Percentiles rank a stretch among this genome's conserved stretches.
phyloP scores from a whole-genome alignment of 495 filamentous ascomycete genomes.

The Xylaria intraflava region DNA sequence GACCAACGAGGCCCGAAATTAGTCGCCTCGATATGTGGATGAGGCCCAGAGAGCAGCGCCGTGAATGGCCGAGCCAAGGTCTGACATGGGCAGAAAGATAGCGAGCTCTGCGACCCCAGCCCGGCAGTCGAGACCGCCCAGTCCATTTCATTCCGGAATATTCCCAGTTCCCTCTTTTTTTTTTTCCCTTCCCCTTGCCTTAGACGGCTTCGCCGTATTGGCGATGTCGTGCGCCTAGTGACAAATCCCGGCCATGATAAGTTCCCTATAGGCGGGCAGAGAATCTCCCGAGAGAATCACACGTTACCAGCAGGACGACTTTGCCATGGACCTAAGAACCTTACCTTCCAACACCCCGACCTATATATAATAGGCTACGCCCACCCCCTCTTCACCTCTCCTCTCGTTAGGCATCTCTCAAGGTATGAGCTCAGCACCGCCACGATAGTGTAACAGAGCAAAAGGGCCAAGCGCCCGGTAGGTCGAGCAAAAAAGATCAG shows the following conservation, averaged over 20 bases:
- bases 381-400: neutral
- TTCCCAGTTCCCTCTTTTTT: slow-evolving; percentile 9
- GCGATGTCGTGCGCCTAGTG: slow-evolving; percentile 1
- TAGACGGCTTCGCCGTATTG: slow-evolving; percentile 4
- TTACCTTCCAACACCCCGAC: neutral
- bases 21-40: slow-evolving; percentile 6
- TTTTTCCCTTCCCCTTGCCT: too few species aligned
- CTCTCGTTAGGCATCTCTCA: neutral
- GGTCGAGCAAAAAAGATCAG: neutral
- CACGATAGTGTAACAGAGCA: neutral
- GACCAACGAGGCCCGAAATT: slow-evolving; percentile 1
- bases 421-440: neutral
- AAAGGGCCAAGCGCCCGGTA: neutral
- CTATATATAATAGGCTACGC: slow-evolving; percentile 1
- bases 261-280: too few species aligned
- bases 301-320: neutral
- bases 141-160: slow-evolving; percentile 11
- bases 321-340: neutral
- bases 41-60: neutral
- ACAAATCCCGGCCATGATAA: slow-evolving; percentile 9
- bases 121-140: neutral
- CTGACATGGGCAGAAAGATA: neutral
- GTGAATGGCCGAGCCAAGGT: slow-evolving; percentile 6
- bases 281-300: neutral
- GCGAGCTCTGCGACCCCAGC: neutral